Base-by-base conservation (phyloP, 106 monocot genomes). In the Amphibolis antarctica region DNA sequence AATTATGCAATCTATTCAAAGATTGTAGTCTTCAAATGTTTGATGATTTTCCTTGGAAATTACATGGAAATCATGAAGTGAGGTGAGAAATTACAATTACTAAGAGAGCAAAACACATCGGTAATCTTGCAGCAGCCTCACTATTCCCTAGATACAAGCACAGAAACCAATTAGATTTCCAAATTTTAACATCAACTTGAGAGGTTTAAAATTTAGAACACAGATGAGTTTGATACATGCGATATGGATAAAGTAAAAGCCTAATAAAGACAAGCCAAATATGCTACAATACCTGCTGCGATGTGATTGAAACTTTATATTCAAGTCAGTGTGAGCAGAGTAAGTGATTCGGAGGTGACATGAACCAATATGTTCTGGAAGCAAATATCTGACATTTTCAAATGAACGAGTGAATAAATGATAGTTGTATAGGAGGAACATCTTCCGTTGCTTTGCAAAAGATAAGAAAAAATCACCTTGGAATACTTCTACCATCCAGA, bases 231-330 rank as follows among this genome's bases (percentile, higher is more conserved):
- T 28, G 15, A 57, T 14, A 57, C 14, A 27, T 12, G 27, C 23
- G 12, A 57, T 11, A 28, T 57, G 57, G 57, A 57, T 36, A 36
- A 26, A 57, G 53, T 22, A 10, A 11, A 6, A 22, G 53, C 24
- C 19, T 9, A 24, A 4, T 25, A 63, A 53, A 24, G 18, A 5
- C 53, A 28, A 28, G 5, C 57, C 15, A 12, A 1, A 13, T 14
- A 3, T 12, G 17, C 0, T 25, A 28, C 14, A 57, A 57, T 80
- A 98, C 96, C 96, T 90, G 87, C 96, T 98, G 28, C 90, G 81
- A 75, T 98, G 90, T 23, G 90, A 90, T 64, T 98, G 96, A 76
- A 98, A 98, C 70, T 98, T 98, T 57, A 98, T 91, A 65, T 87
- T 98, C 69, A 98, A 69, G 80, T 98, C 96, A 58, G 83, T 98